Conservation (phyloP, 305 asterid genomes). For the Ajuga reptans region DNA sequence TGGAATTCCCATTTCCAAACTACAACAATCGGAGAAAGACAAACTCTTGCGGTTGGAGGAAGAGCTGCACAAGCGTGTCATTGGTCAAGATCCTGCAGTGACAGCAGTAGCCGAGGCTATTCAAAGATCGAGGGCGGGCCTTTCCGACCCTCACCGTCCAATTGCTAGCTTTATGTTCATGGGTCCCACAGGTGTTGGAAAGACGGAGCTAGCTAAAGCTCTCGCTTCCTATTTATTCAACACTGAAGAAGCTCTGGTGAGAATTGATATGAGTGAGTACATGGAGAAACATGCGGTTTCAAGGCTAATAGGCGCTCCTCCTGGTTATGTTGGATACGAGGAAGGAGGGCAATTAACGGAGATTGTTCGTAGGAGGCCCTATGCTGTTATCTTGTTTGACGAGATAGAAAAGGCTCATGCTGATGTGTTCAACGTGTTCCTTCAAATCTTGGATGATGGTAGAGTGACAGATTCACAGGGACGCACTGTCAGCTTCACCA, state of each 20-base stretch:
- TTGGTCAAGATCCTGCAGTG: conserved; percentile 91
- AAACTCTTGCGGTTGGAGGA: conserved; percentile 79
- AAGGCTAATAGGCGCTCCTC: conserved; percentile 85
- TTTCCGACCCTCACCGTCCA: conserved; percentile 92
- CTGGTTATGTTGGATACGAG: conserved; percentile 91
- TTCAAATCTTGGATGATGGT: conserved; percentile 90
- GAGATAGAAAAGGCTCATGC: conserved; percentile 93
- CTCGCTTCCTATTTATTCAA: conserved; percentile 75
- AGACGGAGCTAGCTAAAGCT: conserved; percentile 90
- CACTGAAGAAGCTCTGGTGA: conserved; percentile 84
- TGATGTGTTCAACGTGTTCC: conserved; percentile 85
- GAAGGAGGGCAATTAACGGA: conserved; percentile 96
- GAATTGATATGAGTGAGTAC: conserved; percentile 95
- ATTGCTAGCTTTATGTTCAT: conserved; percentile 97
- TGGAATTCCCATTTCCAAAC: conserved; percentile 77
- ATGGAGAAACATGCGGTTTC: conserved; percentile 97
- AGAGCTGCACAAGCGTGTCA: conserved; percentile 67
- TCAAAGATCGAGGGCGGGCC: conserved; percentile 87
- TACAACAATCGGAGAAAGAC: conserved; percentile 78
- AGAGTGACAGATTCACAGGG: conserved; percentile 92
- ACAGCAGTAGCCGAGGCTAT: conserved; percentile 84
- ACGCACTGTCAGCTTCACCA: conserved; percentile 75
- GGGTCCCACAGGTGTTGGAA: conserved; percentile 99
- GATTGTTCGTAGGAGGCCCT: conserved; percentile 79
- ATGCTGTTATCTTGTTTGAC: conserved; percentile 77